phyloP scores from a whole-genome alignment of 2,329 filamentous ascomycete species.

The Parascedosporium putredinis region DNA sequence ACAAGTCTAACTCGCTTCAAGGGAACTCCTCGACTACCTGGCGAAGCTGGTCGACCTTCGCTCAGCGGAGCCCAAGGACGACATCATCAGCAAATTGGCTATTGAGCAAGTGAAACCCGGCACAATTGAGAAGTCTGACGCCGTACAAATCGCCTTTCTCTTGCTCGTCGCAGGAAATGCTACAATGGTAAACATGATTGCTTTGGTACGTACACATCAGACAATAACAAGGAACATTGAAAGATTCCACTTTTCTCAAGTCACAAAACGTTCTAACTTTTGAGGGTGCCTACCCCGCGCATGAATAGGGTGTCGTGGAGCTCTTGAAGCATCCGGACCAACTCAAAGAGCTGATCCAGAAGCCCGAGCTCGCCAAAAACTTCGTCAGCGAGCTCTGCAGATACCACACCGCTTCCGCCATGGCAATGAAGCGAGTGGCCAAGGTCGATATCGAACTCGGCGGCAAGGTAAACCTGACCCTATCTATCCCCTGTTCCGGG shows the following conservation, averaged over 20 bases:
- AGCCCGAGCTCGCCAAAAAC: constrained; percentile 23
- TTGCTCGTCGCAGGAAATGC: constrained; percentile 41
- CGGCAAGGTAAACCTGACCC: constrained; percentile 21
- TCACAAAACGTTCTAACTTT: fast-evolving
- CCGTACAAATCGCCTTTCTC: constrained; percentile 37
- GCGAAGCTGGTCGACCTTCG: constrained; percentile 29
- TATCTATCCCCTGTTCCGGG: too few relatives aligned
- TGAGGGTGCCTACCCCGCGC: constrained; percentile 1
- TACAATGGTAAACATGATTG: constrained; percentile 41
- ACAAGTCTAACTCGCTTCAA: constrained; percentile 10
- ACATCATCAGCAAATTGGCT: constrained; percentile 34
- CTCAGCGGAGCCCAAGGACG: constrained; percentile 26
- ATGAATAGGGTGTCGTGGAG: constrained; percentile 28
- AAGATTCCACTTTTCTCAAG: too few relatives aligned
- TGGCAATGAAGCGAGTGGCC: constrained; percentile 36
- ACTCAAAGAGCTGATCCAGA: constrained; percentile 27
- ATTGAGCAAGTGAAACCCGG: constrained; percentile 29
- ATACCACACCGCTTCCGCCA: constrained; percentile 34
- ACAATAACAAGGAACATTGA: too few relatives aligned
- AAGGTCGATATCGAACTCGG: constrained; percentile 34
- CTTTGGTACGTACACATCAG: constrained; percentile 29
- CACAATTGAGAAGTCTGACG: constrained; percentile 27
- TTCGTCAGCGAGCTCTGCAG: constrained; percentile 40
- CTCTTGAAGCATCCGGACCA: constrained; percentile 32
- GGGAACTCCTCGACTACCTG: constrained; percentile 34